Conservation (phyloP, 2,329 filamentous ascomycete species). For the Aureobasidium sp. region DNA sequence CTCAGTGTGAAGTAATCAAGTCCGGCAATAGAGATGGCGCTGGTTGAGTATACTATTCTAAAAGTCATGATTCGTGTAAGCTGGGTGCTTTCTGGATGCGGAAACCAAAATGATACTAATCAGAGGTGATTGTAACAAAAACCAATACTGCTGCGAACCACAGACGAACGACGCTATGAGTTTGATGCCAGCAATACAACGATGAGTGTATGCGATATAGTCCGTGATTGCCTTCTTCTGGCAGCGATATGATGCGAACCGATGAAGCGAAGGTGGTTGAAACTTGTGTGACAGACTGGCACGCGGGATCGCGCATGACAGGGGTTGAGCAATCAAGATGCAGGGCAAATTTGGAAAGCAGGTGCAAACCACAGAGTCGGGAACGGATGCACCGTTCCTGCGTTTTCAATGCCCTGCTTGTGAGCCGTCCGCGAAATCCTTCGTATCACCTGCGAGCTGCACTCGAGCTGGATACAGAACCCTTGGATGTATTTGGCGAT, state of each 20-base stretch:
- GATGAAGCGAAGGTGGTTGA: no score
- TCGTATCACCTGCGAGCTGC: background rate
- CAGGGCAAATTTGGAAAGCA: background rate
- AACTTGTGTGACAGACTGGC: background rate
- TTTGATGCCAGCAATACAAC: background rate
- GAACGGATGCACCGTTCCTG: background rate
- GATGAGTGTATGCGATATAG: background rate
- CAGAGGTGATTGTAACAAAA: no score
- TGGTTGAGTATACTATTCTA: no score
- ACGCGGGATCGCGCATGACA: background rate
- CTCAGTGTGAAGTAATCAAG: no score
- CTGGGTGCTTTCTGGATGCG: no score
- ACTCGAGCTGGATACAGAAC: background rate
- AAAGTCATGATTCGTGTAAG: no score
- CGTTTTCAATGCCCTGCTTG: background rate
- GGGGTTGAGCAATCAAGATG: background rate
- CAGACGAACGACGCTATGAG: no score
- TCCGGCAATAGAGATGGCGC: no score
- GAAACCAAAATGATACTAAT: no score
- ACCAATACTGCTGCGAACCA: no score
- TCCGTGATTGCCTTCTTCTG: no score
- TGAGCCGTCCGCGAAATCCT: background rate
- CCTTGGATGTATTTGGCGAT: background rate
- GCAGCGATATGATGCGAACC: no score
- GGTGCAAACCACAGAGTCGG: background rate